Evolutionary conservation across 2,329 filamentous ascomycete species (phyloP).

Genomic region (Fusarium chaquense): DNA sequence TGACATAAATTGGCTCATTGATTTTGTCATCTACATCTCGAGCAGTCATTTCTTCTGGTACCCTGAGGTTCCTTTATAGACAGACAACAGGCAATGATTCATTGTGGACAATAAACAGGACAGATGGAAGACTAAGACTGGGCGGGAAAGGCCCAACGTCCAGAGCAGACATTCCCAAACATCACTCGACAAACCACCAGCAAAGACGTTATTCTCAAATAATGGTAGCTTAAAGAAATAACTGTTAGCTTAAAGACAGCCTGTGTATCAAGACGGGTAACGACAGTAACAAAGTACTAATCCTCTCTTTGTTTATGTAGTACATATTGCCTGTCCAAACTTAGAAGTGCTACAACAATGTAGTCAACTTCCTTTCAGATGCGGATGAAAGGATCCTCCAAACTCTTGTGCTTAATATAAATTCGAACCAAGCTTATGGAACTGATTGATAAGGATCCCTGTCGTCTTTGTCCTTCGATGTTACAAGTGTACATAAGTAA

Average conservation of each 20-base stretch:
- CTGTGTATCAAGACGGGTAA: background rate
- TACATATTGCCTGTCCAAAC: background rate
- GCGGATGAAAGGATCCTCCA: background rate
- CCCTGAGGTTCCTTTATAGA: too few relatives aligned
- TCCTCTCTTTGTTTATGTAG: background rate
- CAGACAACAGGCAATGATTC: background rate
- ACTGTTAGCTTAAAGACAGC: background rate
- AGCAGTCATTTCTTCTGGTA: too few relatives aligned
- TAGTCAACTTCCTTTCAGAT: background rate
- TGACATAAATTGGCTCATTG: too few relatives aligned
- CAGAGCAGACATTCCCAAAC: background rate
- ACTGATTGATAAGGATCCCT: constrained; percentile 39
- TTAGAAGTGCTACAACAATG: background rate
- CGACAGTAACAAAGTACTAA: background rate
- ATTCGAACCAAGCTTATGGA: background rate
- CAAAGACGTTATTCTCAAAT: background rate
- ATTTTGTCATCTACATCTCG: too few relatives aligned
- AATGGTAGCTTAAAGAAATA: background rate
- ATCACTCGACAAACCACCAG: background rate
- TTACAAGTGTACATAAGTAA: constrained; percentile 5
- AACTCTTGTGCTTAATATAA: background rate
- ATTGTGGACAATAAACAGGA: background rate
- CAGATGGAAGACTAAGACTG: background rate
- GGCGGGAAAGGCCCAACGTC: background rate
- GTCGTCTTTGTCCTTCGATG: constrained; percentile 16